phyloP scores from a whole-genome alignment of 2,329 filamentous ascomycete species.

The Hyphodiscus sp. region DNA sequence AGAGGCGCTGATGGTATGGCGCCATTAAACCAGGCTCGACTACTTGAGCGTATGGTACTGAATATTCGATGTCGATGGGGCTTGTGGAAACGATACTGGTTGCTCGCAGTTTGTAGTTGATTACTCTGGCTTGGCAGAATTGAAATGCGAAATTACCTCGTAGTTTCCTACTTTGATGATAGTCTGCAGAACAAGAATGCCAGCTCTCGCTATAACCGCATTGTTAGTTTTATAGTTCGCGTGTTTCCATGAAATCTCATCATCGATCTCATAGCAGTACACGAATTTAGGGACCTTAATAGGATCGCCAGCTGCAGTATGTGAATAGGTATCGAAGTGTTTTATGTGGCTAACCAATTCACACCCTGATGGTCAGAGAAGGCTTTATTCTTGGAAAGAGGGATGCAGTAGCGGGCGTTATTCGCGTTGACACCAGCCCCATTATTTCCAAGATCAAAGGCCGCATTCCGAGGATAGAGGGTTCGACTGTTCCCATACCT shows the following conservation, averaged over 20 bases:
- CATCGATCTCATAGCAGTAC: constrained; percentile 63
- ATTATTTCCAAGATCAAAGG: constrained; percentile 62
- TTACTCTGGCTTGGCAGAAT: constrained; percentile 57
- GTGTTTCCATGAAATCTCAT: constrained; percentile 64
- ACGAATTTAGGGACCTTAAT: constrained; percentile 51
- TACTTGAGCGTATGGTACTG: constrained; percentile 49
- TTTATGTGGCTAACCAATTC: constrained; percentile 64
- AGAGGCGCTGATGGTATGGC: constrained; percentile 54
- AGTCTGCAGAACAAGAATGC: constrained; percentile 22
- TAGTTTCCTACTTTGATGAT: constrained; percentile 58
- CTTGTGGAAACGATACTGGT: constrained; percentile 55
- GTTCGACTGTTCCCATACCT: constrained; percentile 54
- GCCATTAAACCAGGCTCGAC: constrained; percentile 54
- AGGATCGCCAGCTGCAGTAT: constrained; percentile 47
- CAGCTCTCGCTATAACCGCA: constrained; percentile 13
- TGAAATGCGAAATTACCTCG: constrained; percentile 59
- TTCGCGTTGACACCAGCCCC: constrained; percentile 42
- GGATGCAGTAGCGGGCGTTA: background rate
- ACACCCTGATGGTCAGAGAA: constrained; percentile 39
- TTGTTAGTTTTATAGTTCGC: constrained; percentile 55
- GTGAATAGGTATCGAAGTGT: constrained; percentile 51
- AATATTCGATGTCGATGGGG: constrained; percentile 47
- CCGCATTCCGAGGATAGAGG: constrained; percentile 59
- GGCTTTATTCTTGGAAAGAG: no score
- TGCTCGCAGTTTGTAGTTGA: constrained; percentile 55